Evolutionary conservation across 169 alveolate species (phyloP).

Genomic region (Theileria orientalis): DNA sequence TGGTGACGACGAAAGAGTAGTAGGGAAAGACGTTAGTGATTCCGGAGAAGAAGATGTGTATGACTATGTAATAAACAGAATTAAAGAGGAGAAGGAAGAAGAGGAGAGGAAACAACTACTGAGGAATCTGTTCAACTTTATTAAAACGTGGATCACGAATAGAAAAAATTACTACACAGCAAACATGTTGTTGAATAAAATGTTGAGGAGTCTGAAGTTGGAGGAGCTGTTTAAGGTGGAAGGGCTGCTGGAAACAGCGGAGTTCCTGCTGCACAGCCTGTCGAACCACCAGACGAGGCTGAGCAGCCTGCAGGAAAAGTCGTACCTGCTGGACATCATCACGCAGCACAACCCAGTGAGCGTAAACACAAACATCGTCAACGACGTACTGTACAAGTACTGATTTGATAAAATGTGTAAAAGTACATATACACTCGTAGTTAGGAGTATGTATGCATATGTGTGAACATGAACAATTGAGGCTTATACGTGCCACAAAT

Average conservation of each 20-base stretch:
- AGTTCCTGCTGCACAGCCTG: conserved; percentile 46
- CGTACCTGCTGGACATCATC: conserved; percentile 58
- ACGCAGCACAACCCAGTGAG: conserved; percentile 23
- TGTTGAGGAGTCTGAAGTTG: conserved; percentile 28
- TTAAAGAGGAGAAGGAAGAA: not conserved
- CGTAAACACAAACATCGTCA: not conserved
- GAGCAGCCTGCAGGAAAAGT: conserved; percentile 46
- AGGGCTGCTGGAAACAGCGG: conserved; percentile 53
- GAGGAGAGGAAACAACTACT: not conserved
- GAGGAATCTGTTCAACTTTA: conserved; percentile 36
- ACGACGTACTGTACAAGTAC: conserved; percentile 40
- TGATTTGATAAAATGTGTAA: conserved; percentile 1
- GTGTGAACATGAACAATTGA: not conserved
- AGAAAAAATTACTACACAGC: conserved; percentile 48
- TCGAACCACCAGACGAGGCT: conserved; percentile 55
- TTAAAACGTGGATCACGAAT: conserved; percentile 56
- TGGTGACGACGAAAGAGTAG: no score
- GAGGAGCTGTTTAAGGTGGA: conserved; percentile 56
- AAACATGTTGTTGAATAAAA: conserved; percentile 39
- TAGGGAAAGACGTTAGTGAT: conserved; percentile 6
- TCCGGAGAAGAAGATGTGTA: conserved; percentile 15
- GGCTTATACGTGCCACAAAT: not conserved
- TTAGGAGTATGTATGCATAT: not conserved
- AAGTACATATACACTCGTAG: not conserved
- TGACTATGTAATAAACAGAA: conserved; percentile 15